Evolutionary conservation across 2,329 filamentous ascomycete genomes (phyloP).

Genomic region (Pseudocercospora eumusae): DNA sequence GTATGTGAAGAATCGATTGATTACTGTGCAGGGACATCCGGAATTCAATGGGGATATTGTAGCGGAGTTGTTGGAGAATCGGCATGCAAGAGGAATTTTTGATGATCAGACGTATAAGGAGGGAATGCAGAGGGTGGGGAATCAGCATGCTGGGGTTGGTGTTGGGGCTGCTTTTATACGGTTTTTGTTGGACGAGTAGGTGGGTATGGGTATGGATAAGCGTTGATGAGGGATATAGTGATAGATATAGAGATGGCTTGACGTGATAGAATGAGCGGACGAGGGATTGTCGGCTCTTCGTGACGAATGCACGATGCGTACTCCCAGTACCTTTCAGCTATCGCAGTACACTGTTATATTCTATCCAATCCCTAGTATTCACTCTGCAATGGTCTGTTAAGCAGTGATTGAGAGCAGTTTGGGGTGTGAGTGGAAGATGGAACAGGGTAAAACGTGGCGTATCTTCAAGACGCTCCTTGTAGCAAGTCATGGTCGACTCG

Average conservation of each 20-base stretch:
- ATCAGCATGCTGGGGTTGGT: constrained; percentile 75
- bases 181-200: constrained; percentile 66
- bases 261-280: neutral
- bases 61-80: constrained; percentile 63
- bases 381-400: neutral
- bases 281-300: neutral
- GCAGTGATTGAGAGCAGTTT: too few relatives aligned
- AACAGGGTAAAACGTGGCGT: too few relatives aligned
- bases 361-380: too few relatives aligned
- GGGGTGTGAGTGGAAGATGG: too few relatives aligned
- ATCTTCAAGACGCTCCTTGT: too few relatives aligned
- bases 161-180: constrained; percentile 73
- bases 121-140: constrained; percentile 64
- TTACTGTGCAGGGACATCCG: constrained; percentile 83
- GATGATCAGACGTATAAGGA: constrained; percentile 67
- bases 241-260: neutral
- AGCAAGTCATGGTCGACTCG: too few relatives aligned
- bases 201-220: neutral
- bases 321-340: neutral
- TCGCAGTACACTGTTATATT: neutral
- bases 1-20: constrained; percentile 65
- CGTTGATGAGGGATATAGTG: neutral
- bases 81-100: constrained; percentile 69
- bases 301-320: neutral
- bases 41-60: constrained; percentile 77